Base-by-base conservation (phyloP, 371 early-diverging fungal genomes). In the Mortierella sp. region DNA sequence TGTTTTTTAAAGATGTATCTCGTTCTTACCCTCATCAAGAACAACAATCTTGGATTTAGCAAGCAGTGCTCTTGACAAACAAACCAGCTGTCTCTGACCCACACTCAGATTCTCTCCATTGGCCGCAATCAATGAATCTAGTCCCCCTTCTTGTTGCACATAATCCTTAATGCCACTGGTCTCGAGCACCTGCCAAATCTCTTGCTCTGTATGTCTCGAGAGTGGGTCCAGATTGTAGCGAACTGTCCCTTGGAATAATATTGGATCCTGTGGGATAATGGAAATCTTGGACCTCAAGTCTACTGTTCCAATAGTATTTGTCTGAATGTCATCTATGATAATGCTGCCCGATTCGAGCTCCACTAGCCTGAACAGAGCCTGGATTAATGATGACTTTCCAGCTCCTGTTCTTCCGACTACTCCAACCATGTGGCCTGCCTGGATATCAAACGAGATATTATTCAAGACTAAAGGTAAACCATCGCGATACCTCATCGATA, bases 181-280 rank as follows among this genome's bases (percentile, higher is more conserved):
- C 62, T 95, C 91, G 45, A 99, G 83, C 1, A 91, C 95, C 29
- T 84, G 71, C 98, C 98, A 98, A 23, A 98, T 66, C 26, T 90
- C 92, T 7, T 84, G 89, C 77, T 98, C 98, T 9, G 88, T 83
- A 37, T 89, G 83, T 19, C 72, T 76, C 37, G 76, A 82, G 68
- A 95, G 93, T 22, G 98, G 97, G 86, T 98, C 98, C 74, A 96
- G 75, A 74, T 93, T 94, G 17, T 87, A 85, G 26, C 90, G 72
- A 10, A 88, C 56, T 1, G 85, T 87, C 3, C 85, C 96, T 43
- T 84, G 83, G 86, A 97, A 98, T 37, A 98, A 79, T 26, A 96
- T 93, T 2, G 97, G 97, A 66, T 98, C 99, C 84, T 99, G 99
- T 28, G 99, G 98, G 75, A 98, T 97, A 63, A 99, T 97, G 0